Evolutionary conservation across 176 grass and related monocot genomes (phyloP).

Genomic region (Hordeum marinum): DNA sequence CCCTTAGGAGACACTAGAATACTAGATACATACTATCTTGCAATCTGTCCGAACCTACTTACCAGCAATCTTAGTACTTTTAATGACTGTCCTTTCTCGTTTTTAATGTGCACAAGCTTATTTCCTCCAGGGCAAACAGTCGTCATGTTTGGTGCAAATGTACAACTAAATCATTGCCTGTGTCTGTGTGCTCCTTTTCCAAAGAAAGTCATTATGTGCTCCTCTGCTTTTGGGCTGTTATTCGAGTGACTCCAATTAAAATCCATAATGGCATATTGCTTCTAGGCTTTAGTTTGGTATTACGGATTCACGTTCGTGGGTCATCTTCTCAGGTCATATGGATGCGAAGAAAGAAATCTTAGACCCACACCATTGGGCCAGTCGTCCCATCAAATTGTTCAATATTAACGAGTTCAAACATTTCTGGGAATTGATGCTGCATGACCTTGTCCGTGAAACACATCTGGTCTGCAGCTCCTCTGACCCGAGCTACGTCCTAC

Average conservation of each 20-base stretch:
- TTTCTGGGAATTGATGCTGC: too few relatives aligned
- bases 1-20: too few relatives aligned
- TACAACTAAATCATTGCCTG: conserved; percentile 20
- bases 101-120: not conserved
- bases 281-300: conserved; percentile 18
- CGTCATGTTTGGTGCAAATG: conserved; percentile 25
- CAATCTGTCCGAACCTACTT: not conserved
- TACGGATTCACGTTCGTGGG: not conserved
- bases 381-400: too few relatives aligned
- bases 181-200: not conserved
- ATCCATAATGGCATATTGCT: conserved; percentile 31
- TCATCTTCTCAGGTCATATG: too few relatives aligned
- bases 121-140: not conserved
- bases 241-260: conserved; percentile 13
- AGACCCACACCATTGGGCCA: too few relatives aligned
- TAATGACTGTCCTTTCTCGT: not conserved
- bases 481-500: too few relatives aligned
- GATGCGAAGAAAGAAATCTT: too few relatives aligned
- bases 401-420: too few relatives aligned
- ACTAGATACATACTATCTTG: not conserved
- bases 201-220: conserved; percentile 31
- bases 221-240: conserved; percentile 21
- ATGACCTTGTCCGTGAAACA: too few relatives aligned
- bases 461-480: too few relatives aligned
- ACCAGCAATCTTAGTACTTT: not conserved